These are phyloP conservation scores for Asterophora parasitica DNA, from an alignment of 768 basidiomycete genomes.

Conservation along the genomic window DNA sequence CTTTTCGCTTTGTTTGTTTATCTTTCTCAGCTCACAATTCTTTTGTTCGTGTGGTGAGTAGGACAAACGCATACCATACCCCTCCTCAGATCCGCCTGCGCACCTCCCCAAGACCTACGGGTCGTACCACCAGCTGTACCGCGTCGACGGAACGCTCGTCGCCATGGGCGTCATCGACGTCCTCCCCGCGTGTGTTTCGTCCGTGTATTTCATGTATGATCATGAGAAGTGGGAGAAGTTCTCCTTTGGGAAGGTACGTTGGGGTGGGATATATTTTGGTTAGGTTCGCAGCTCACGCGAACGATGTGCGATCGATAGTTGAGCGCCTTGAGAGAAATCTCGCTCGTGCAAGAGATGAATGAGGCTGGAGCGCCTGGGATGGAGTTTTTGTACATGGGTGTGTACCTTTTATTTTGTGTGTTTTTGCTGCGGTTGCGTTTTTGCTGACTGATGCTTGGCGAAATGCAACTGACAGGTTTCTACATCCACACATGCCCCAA, in stretches of 20 bases:
- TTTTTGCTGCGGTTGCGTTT: too few relatives aligned
- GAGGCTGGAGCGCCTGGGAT: conserved; percentile 60
- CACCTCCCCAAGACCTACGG: conserved; percentile 79
- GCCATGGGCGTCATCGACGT: conserved; percentile 90
- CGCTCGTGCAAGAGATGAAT: conserved; percentile 71
- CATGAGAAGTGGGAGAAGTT: conserved; percentile 53
- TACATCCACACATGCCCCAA: conserved; percentile 92
- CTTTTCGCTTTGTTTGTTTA: background rate
- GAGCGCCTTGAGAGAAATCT: conserved; percentile 78
- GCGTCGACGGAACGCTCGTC: conserved; percentile 74
- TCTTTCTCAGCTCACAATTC: background rate
- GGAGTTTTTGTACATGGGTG: conserved; percentile 85
- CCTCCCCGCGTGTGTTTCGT: conserved; percentile 78
- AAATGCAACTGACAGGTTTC: conserved; percentile 76
- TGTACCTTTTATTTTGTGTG: too few relatives aligned
- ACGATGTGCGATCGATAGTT: too few relatives aligned
- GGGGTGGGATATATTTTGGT: background rate
- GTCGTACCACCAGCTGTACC: conserved; percentile 89
- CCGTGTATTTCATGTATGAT: conserved; percentile 87
- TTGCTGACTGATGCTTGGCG: too few relatives aligned
- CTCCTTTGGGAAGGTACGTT: conserved; percentile 72
- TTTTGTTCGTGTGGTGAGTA: conserved; percentile 20
- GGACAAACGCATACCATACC: conserved; percentile 60
- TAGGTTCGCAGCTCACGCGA: background rate
- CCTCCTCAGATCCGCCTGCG: conserved; percentile 37